Evolutionary conservation across 495 filamentous ascomycete species (phyloP).

Genomic region (Articulospora tetracladia): DNA sequence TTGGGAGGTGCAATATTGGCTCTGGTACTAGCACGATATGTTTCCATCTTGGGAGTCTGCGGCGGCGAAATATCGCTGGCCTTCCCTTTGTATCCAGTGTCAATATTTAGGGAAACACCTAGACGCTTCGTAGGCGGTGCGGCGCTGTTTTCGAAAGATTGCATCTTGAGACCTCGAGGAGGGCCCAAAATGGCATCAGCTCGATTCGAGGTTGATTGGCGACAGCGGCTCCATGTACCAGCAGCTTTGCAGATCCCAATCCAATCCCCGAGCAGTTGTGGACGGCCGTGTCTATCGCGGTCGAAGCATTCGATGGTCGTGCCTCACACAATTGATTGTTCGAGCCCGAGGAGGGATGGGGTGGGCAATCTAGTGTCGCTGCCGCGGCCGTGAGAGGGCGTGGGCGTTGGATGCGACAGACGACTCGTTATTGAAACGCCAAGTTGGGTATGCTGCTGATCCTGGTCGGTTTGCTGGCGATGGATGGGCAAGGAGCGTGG

Average conservation of each 20-base stretch:
- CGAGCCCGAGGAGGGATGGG: neutral
- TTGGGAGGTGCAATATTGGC: slow-evolving; percentile 18
- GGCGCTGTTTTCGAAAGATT: slow-evolving; percentile 18
- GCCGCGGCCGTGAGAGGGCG: slow-evolving; percentile 5
- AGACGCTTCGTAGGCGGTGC: slow-evolving; percentile 22
- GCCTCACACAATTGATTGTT: slow-evolving; percentile 1
- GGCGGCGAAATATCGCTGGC: slow-evolving; percentile 21
- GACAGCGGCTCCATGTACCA: slow-evolving; percentile 14
- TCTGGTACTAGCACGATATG: slow-evolving; percentile 6
- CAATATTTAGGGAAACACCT: slow-evolving; percentile 21
- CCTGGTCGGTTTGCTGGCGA: neutral
- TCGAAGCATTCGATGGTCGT: slow-evolving; percentile 14
- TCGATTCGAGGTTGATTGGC: slow-evolving; percentile 11
- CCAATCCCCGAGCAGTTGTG: neutral
- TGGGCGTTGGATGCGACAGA: slow-evolving; percentile 13
- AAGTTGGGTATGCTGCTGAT: slow-evolving; percentile 1
- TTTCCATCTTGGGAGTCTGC: slow-evolving; percentile 18
- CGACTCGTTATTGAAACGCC: slow-evolving; percentile 13
- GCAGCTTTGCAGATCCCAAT: slow-evolving; percentile 6
- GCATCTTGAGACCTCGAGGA: slow-evolving; percentile 19
- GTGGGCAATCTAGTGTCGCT: too few species aligned
- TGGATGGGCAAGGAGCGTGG: neutral
- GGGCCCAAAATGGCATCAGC: slow-evolving; percentile 12
- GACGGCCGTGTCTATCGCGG: neutral
- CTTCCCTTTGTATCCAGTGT: slow-evolving; percentile 26